Conservation (phyloP, 1,284 basidiomycete species). For the Pseudozyma thailandica region DNA sequence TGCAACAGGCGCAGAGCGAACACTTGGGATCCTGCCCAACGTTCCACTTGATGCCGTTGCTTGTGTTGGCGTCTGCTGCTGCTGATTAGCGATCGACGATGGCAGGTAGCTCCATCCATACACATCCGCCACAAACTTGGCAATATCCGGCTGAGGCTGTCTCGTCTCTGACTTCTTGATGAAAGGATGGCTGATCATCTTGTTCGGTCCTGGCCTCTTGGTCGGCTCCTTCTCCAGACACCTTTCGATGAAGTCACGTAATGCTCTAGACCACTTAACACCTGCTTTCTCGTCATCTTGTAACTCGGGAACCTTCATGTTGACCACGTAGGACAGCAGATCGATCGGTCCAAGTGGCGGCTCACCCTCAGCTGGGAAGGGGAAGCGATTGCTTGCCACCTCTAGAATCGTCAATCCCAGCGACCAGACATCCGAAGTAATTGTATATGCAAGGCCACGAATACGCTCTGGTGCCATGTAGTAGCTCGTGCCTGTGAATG, state of each 20-base stretch:
- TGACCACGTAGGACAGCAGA: constrained; percentile 89
- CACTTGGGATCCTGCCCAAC: constrained; percentile 40
- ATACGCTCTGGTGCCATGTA: constrained; percentile 99
- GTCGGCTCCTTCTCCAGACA: constrained; percentile 75
- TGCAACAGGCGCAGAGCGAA: constrained; percentile 42
- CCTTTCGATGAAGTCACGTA: constrained; percentile 91
- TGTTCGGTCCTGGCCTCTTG: constrained; percentile 82
- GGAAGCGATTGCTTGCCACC: constrained; percentile 92
- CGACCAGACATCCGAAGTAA: constrained; percentile 98
- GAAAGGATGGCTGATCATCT: constrained; percentile 89
- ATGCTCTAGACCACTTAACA: constrained; percentile 80
- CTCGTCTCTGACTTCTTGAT: constrained; percentile 81
- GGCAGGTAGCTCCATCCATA: constrained; percentile 77
- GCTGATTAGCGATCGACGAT: constrained; percentile 35
- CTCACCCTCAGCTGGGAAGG: constrained; percentile 85
- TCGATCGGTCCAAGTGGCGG: constrained; percentile 82
- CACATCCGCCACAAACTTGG: constrained; percentile 83
- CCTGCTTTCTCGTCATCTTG: constrained; percentile 72
- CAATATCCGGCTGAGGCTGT: constrained; percentile 73
- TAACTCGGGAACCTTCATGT: constrained; percentile 83
- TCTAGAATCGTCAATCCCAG: constrained; percentile 92
- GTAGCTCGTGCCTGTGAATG: constrained; percentile 94
- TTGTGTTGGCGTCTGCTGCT: constrained; percentile 43
- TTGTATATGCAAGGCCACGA: constrained; percentile 86
- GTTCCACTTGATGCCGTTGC: constrained; percentile 15